These are phyloP conservation scores for Fusarium xyrophilum DNA, from an alignment of 2,329 filamentous ascomycete genomes.

Conservation along the genomic window DNA sequence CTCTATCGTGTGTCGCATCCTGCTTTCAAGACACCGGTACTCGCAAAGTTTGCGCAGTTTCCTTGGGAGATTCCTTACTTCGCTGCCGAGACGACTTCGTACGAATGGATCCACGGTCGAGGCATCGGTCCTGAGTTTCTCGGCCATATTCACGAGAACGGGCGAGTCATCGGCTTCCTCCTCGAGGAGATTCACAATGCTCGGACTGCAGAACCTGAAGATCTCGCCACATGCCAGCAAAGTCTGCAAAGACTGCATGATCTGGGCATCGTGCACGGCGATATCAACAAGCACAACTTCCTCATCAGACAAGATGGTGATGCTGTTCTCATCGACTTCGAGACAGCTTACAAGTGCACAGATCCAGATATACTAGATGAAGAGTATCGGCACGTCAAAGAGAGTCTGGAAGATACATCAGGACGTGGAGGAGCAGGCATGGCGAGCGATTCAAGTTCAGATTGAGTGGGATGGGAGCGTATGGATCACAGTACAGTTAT, in stretches of 20 bases:
- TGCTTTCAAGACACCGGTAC: conserved; percentile 30
- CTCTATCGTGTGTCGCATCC: conserved; percentile 40
- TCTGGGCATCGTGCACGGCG: conserved; percentile 45
- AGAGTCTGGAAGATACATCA: conserved; percentile 37
- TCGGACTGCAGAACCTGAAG: conserved; percentile 39
- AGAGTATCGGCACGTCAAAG: conserved; percentile 35
- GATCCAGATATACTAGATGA: conserved; percentile 33
- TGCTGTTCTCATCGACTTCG: conserved; percentile 45
- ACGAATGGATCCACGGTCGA: conserved; percentile 41
- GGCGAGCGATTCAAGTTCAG: conserved; percentile 40
- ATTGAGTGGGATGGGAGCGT: conserved; percentile 12
- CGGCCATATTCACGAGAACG: conserved; percentile 43
- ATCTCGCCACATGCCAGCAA: conserved; percentile 42
- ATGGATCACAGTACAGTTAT: conserved; percentile 8
- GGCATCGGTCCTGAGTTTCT: conserved; percentile 43
- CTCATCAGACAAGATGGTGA: conserved; percentile 39
- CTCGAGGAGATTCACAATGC: conserved; percentile 37
- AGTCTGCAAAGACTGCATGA: conserved; percentile 40
- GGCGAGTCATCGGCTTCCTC: conserved; percentile 43
- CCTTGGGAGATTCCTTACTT: conserved; percentile 44
- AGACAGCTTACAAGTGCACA: conserved; percentile 41
- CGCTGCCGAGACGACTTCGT: conserved; percentile 44
- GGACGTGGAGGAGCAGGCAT: conserved; percentile 38
- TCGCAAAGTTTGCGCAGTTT: conserved; percentile 42
- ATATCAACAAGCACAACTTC: conserved; percentile 48